Conservation (phyloP, 441 rosid species). For the Gossypium trilobum region DNA sequence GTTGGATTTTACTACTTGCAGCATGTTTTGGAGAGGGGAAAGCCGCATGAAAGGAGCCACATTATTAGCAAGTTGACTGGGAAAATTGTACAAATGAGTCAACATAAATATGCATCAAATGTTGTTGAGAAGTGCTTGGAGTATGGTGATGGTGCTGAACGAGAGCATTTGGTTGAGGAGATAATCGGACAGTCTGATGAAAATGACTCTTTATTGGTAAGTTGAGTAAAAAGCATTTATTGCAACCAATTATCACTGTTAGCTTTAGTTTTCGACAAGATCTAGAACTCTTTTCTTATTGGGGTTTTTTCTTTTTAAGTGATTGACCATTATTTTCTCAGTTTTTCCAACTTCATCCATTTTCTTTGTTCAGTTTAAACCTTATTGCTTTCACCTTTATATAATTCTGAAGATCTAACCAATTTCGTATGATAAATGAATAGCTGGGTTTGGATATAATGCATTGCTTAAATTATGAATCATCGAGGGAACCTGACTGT, state of each 20-base stretch:
- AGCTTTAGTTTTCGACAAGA: neutral
- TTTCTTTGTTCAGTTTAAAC: neutral
- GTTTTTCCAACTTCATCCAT: neutral
- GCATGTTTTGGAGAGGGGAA: conserved; percentile 55
- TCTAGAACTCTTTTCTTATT: neutral
- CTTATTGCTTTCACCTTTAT: neutral
- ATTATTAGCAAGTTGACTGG: conserved; percentile 43
- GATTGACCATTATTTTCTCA: neutral
- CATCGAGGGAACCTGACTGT: neutral
- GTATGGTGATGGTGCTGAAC: conserved; percentile 37
- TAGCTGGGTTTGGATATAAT: neutral
- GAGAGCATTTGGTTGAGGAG: conserved; percentile 45
- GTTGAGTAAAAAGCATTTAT: conserved; percentile 1
- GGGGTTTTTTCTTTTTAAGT: neutral
- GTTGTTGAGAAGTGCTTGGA: conserved; percentile 55
- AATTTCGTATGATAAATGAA: neutral
- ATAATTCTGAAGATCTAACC: neutral
- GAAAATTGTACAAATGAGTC: conserved; percentile 50
- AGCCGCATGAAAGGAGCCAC: conserved; percentile 37
- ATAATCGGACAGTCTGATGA: conserved; percentile 42
- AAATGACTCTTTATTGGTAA: conserved; percentile 47
- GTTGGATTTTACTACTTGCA: conserved; percentile 20
- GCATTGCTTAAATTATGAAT: neutral
- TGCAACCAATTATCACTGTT: neutral
- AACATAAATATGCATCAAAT: conserved; percentile 56